Evolutionary conservation across 352 stramenopile genomes (phyloP).

Genomic region (Phytophthora sp.): DNA sequence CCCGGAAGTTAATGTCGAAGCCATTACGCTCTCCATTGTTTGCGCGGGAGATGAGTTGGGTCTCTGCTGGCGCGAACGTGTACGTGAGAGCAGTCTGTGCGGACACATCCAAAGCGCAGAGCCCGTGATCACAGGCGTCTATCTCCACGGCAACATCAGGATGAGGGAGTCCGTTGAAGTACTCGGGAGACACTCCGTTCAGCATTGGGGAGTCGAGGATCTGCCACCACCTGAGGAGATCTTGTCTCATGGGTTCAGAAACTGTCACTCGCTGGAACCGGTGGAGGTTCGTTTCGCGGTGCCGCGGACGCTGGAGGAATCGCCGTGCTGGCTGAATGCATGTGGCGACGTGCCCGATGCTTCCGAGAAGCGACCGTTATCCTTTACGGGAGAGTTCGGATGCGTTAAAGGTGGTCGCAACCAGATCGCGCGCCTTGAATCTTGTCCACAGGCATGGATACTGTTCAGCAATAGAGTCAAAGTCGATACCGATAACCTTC

Average conservation of each 20-base stretch:
- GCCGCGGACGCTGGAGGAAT: neutral
- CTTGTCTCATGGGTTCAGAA: neutral
- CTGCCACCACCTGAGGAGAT: conserved; percentile 26
- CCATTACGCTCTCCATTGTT: neutral
- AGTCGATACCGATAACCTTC: neutral
- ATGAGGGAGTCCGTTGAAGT: conserved; percentile 2
- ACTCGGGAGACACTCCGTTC: conserved; percentile 17
- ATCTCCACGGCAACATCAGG: neutral
- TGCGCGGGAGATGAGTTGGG: neutral
- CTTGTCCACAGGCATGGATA: conserved; percentile 5
- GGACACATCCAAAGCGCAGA: neutral
- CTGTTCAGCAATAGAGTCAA: neutral
- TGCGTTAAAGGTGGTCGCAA: neutral
- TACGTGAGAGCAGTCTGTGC: neutral
- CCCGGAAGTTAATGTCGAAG: conserved; percentile 4
- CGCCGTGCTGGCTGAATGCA: neutral
- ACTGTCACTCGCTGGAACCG: neutral
- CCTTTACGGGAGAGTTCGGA: neutral
- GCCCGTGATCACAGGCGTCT: neutral
- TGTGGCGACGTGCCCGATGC: neutral
- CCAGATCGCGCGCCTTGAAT: neutral
- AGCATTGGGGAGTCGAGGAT: conserved; percentile 3
- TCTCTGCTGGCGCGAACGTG: neutral
- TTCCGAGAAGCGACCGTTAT: neutral
- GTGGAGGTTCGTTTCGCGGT: neutral